Percentiles rank a stretch among this genome's conserved stretches.
Evolutionary conservation across 768 basidiomycete species (phyloP).

Genomic region (Pisolithus orientalis): DNA sequence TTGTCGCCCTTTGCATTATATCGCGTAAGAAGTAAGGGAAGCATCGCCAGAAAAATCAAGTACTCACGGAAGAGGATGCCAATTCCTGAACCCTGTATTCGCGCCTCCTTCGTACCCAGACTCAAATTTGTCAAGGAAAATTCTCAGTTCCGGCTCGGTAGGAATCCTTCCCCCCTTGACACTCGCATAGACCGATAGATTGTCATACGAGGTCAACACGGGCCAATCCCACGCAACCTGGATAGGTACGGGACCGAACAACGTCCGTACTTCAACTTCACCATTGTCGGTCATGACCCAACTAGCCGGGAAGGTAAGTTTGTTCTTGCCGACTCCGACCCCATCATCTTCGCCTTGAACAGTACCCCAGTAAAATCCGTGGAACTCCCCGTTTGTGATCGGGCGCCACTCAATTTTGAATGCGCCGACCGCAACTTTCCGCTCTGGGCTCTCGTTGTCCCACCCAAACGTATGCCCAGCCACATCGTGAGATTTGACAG

Average conservation of each 20-base stretch:
- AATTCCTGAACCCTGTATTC: slow-evolving; percentile 85
- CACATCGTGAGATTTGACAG: slow-evolving; percentile 31
- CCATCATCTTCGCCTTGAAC: slow-evolving; percentile 41
- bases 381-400: slow-evolving; percentile 85
- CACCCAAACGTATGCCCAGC: slow-evolving; percentile 75
- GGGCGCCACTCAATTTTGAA: slow-evolving; percentile 85
- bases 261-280: slow-evolving; percentile 59
- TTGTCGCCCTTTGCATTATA: slow-evolving; percentile 49
- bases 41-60: background rate
- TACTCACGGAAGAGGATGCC: slow-evolving; percentile 88
- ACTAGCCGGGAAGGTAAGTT: slow-evolving; percentile 16
- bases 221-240: slow-evolving; percentile 82
- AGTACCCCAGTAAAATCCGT: slow-evolving; percentile 47
- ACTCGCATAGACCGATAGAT: slow-evolving; percentile 72
- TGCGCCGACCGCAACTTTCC: slow-evolving; percentile 49
- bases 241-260: slow-evolving; percentile 82
- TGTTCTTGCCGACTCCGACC: slow-evolving; percentile 35
- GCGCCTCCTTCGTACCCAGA: slow-evolving; percentile 70
- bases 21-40: background rate
- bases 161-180: slow-evolving; percentile 92
- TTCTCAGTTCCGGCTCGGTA: slow-evolving; percentile 78
- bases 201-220: slow-evolving; percentile 68
- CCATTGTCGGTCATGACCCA: slow-evolving; percentile 15
- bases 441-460: slow-evolving; percentile 87
- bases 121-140: slow-evolving; percentile 72